Conservation (phyloP, 2,329 filamentous ascomycete species). For the Esteya vermicola region DNA sequence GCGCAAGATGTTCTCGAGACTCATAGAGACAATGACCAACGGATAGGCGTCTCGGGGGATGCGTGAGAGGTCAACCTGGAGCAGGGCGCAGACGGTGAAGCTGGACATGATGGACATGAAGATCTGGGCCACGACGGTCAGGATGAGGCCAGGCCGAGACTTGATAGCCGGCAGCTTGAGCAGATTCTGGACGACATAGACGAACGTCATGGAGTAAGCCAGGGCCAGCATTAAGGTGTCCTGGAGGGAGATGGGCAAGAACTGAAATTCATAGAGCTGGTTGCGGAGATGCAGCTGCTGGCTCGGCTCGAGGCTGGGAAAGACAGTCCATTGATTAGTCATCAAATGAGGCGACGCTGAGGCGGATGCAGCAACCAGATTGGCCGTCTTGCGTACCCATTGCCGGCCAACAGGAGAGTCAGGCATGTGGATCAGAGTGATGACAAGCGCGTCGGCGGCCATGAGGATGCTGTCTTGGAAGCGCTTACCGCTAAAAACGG, state of each 20-base stretch:
- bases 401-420: conserved; percentile 48
- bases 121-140: conserved; percentile 58
- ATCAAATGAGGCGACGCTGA: no score
- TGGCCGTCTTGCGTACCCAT: conserved; percentile 48
- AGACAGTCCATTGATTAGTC: conserved; percentile 47
- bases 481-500: conserved; percentile 69
- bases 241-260: conserved; percentile 54
- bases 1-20: conserved; percentile 65
- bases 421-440: conserved; percentile 57
- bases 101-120: conserved; percentile 61
- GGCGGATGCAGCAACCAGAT: conserved; percentile 34
- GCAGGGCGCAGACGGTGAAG: conserved; percentile 63
- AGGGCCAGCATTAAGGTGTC: conserved; percentile 50
- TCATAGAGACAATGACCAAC: conserved; percentile 61
- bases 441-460: conserved; percentile 64
- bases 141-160: conserved; percentile 56
- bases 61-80: conserved; percentile 60
- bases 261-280: conserved; percentile 65
- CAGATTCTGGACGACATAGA: conserved; percentile 54
- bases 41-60: conserved; percentile 65
- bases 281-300: conserved; percentile 34
- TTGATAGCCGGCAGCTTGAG: conserved; percentile 61
- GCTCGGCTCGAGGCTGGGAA: conserved; percentile 46
- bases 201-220: conserved; percentile 48
- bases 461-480: conserved; percentile 54